Evolutionary conservation across 495 filamentous ascomycete genomes (phyloP).

Genomic region (Pyronema domesticum): DNA sequence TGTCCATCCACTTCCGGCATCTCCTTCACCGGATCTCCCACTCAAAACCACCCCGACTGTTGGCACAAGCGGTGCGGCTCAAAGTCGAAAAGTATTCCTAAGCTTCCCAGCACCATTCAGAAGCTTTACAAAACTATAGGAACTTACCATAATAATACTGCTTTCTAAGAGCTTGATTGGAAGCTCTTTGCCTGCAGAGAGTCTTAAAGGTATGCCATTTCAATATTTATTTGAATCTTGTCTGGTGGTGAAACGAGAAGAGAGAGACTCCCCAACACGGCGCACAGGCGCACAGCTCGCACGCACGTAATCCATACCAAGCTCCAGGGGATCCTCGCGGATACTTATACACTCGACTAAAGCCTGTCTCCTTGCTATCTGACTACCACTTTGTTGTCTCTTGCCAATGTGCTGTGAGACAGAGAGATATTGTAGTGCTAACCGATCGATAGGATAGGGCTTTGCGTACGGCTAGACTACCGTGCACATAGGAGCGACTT

Average conservation of each 20-base stretch:
- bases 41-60: not conserved
- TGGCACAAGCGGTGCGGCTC: not conserved
- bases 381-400: not conserved
- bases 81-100: not conserved
- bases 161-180: not conserved
- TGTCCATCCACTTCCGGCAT: not conserved
- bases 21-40: not conserved
- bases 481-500: not conserved
- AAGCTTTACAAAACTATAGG: not conserved
- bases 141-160: not conserved
- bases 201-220: not conserved
- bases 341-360: not conserved
- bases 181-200: not conserved
- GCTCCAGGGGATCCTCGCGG: not conserved
- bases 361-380: not conserved
- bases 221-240: not conserved
- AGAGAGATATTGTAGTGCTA: not conserved
- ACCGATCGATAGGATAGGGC: constrained; percentile 2
- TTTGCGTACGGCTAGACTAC: not conserved
- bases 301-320: not conserved
- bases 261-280: not conserved
- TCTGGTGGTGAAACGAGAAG: not conserved
- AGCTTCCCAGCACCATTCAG: not conserved
- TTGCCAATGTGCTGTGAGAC: not conserved
- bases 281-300: not conserved